These are phyloP conservation scores for Diaporthe sp. DNA, from an alignment of 2,329 filamentous ascomycete species.

Conservation along the genomic window DNA sequence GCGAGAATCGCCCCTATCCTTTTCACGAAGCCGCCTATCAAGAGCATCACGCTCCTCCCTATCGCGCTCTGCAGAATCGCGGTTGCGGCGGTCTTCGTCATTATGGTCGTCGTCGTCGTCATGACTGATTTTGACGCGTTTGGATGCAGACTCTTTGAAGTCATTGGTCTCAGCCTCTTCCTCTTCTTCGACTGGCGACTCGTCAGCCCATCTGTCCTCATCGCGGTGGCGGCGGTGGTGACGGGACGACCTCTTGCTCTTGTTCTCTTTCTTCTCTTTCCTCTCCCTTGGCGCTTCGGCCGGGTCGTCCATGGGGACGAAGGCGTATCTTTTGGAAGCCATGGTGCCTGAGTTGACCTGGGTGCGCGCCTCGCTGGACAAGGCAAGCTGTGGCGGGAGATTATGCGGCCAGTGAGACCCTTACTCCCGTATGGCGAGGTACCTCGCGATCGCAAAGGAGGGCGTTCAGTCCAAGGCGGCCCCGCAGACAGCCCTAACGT, in stretches of 20 bases:
- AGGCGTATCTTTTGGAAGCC: conserved; percentile 70
- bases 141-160: conserved; percentile 76
- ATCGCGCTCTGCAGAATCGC: conserved; percentile 59
- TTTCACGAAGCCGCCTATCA: conserved; percentile 77
- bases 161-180: conserved; percentile 64
- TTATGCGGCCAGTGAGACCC: background rate
- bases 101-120: conserved; percentile 56
- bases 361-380: background rate
- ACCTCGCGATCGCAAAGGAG: background rate
- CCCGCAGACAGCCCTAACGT: background rate
- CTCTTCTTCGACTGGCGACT: conserved; percentile 65
- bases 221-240: conserved; percentile 42
- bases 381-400: background rate
- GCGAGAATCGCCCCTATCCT: conserved; percentile 68
- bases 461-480: background rate
- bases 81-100: conserved; percentile 39
- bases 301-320: conserved; percentile 75
- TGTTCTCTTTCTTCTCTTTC: conserved; percentile 55
- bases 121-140: conserved; percentile 74
- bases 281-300: conserved; percentile 55
- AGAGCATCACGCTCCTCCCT: conserved; percentile 83
- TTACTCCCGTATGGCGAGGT: background rate
- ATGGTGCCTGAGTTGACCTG: background rate
- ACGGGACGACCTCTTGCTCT: conserved; percentile 48
- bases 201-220: conserved; percentile 81